Base-by-base conservation (phyloP, 805 yeast genomes). In the Yarrowia phangngaensis region DNA sequence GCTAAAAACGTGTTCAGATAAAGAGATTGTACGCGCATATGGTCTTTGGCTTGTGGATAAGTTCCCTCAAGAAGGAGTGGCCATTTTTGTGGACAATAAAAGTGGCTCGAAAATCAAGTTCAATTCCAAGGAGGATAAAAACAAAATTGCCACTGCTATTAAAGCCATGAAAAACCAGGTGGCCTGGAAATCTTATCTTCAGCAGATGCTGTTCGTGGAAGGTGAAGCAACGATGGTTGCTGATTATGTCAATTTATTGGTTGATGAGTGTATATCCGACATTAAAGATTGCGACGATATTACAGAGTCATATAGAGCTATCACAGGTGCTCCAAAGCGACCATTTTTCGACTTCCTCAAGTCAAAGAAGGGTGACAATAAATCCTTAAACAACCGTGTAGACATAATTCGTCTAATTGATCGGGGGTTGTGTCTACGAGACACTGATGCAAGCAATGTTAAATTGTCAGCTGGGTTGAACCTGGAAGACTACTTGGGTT, bases 171-270 rank as follows among this genome's bases (percentile, higher is more conserved):
- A 59, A 6, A 54, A 65, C 23, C 69, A 67, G 2, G 58, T 54
- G 14, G 61, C 65, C 1, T 65, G 70, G 69, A 54, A 67, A 20
- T 46, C 55, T 8, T 69, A 62, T 51, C 59, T 69, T 22, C 62
- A 64, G 45, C 55, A 58, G 36, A 57, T 65, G 20, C 66, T 69
- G 4, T 54, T 58, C 32, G 58, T 55, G 12, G 50, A 51, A 38
- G 55, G 63, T 22, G 56, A 60, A 29, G 51, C 45, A 8, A 55
- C 56, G 11, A 26, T 26, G 30, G 58, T 55, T 47, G 58, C 58
- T 2, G 54, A 59, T 14, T 70, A 69, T 48, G 54, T 69, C 34
- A 61, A 64, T 6, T 26, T 60, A 29, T 52, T 69, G 28, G 54
- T 51, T 52, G 31, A 55, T 55, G 27, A 24, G 40, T 52, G 54